Evolutionary conservation across 768 basidiomycete genomes (phyloP), one percentile per base, ranked within the genome.

Genomic region (Tulasnella sp.): DNA sequence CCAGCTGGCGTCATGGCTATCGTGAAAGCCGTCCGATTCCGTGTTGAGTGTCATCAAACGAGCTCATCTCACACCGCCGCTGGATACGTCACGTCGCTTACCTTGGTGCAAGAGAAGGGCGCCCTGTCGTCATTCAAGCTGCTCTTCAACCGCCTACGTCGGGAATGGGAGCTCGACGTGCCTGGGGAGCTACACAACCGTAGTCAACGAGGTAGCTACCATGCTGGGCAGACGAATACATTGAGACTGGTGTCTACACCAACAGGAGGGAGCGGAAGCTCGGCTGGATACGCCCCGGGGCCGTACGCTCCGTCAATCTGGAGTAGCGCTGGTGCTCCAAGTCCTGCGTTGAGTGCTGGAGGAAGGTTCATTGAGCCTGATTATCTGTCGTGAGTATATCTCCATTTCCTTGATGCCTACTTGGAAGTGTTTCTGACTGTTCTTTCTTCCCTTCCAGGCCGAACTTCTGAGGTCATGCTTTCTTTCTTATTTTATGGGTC

Each of bases 51-150:
- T 65, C 75, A 79, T 32, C 62, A 26, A 52, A 69, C 64, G 74
- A 73, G 47, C 76, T 79, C 64, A 23, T 56, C 62, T 30, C 66
- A 68, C 50, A 61, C 65, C 63, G 67, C 68, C 1, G 77, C 72
- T 47, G 80, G 73, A 63, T 83, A 76, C 72, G 73, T 76, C 61
- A 80, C 85, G 11, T 75, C 76, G 38, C 70, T 95, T 64, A 74
- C 78, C 17, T 68, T 95, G 52, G 76, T 88, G 13, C 84, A 88
- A 64, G 93, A 96, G 74, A 92, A 84, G 70, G 95, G 95, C 3
- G 85, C 92, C 17, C 75, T 82, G 44, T 88, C 88, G 23, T 84
- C 80, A 27, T 90, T 96, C 74, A 86, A 83, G 70, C 77, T 80
- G 52, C 75, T 91, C 27, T 88, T 80, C 68, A 80, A 76, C 61